Percentiles rank a stretch among this genome's conserved stretches.
These are phyloP conservation scores for Xylariaceae sp. DNA, from an alignment of 2,329 filamentous ascomycete genomes.

Conservation along the genomic window DNA sequence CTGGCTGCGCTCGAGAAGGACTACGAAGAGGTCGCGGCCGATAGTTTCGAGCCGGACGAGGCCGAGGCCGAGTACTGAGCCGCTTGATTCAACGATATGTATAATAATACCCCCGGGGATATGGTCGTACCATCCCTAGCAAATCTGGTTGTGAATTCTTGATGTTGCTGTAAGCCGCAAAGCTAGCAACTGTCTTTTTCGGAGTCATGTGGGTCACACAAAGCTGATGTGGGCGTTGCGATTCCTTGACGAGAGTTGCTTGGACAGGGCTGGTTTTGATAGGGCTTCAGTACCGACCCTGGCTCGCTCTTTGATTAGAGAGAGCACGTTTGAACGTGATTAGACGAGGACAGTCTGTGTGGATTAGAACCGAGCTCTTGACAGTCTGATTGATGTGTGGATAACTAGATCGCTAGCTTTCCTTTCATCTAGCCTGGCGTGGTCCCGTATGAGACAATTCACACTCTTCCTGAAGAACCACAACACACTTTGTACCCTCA, in stretches of 20 bases:
- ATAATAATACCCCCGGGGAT: conserved; percentile 26
- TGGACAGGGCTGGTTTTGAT: conserved; percentile 13
- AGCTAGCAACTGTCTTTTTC: conserved; percentile 15
- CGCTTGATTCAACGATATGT: conserved; percentile 22
- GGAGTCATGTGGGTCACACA: conserved; percentile 11
- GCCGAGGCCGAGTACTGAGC: conserved; percentile 73
- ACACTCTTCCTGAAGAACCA: too few relatives aligned
- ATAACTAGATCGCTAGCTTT: not conserved
- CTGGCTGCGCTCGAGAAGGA: conserved; percentile 80
- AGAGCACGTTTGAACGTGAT: not conserved
- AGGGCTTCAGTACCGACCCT: not conserved
- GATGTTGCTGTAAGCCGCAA: conserved; percentile 8
- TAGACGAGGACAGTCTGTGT: conserved; percentile 1
- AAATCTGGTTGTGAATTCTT: conserved; percentile 13
- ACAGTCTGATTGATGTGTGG: not conserved
- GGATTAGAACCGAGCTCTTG: not conserved
- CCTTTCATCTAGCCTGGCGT: not conserved
- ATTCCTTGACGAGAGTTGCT: conserved; percentile 8
- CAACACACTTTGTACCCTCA: too few relatives aligned
- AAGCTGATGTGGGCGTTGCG: conserved; percentile 6
- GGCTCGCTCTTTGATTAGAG: not conserved
- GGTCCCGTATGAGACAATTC: too few relatives aligned
- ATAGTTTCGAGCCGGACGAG: conserved; percentile 61
- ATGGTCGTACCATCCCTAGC: conserved; percentile 11
- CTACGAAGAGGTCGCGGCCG: conserved; percentile 77